Evolutionary conservation across 2,329 filamentous ascomycete genomes (phyloP), one percentile per base, ranked within the genome.

Genomic region (Xenoacremonium recifei): DNA sequence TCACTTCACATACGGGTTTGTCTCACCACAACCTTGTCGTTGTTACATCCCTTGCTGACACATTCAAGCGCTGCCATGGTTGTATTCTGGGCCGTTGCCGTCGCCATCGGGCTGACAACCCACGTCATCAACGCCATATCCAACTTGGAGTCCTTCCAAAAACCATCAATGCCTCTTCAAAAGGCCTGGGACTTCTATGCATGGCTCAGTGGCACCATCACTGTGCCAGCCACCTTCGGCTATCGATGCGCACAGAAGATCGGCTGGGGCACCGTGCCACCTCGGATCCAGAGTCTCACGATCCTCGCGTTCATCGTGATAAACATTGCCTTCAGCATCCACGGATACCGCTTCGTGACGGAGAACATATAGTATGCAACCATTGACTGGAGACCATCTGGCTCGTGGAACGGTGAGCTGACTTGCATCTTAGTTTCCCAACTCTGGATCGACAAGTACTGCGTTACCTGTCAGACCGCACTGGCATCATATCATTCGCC

Each of bases 381-480:
- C 15, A 1, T 27, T 7, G 7, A n/a, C n/a, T n/a, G n/a, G n/a
- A n/a, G n/a, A n/a, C n/a, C n/a, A n/a, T n/a, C n/a, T n/a, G n/a
- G n/a, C n/a, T n/a, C n/a, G n/a, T n/a, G n/a, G n/a, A n/a, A n/a
- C n/a, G n/a, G n/a, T n/a, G n/a, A n/a, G n/a, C n/a, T n/a, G n/a
- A n/a, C n/a, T n/a, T n/a, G n/a, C n/a, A n/a, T n/a, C 9, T 2
- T 10, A 72, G 69, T 47, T 73, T 65, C 37, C 58, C 63, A 0
- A 48, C 54, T 0, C 41, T 52, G 0, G 55, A 55, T 3, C 59
- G 55, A 5, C 71, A 74, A 42, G 34, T 64, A 0, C 65, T 69
- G 30, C 76, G 81, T 1, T 84, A 82, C 41, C 67, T 80, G 0
- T 77, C 79, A 0, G 81, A 85, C 46, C 73, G 84, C 9, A 82